Base-by-base conservation (phyloP, 768 basidiomycete species). In the Chalciporus pseudorubinellus region DNA sequence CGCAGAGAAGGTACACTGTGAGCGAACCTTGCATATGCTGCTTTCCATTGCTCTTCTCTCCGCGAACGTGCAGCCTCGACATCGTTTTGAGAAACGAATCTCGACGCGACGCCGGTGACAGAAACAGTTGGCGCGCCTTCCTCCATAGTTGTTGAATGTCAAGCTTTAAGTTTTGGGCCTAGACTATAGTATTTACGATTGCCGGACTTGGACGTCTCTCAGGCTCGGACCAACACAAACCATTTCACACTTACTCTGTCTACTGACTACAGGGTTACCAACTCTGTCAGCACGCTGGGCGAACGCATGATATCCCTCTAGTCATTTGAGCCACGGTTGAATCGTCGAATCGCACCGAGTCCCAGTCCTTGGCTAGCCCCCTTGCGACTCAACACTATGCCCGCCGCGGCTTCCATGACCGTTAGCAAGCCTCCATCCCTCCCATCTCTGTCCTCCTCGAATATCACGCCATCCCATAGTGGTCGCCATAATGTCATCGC, bases 41-140 rank as follows among this genome's bases (percentile, higher is more conserved):
- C 91, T 62, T 85, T 89, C 91, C 91, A 93, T 60, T 91, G 88
- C 60, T 89, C 89, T 6, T 93, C 91, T 55, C 83, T 75, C 26
- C 83, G 75, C 7, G 79, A 74, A 48, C 82, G 87, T 33, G 88
- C 88, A 19, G 77, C 72, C 34, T 92, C 91, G 40, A 93, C 70
- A 47, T 93, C 91, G 14, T 77, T 77, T 68, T 89, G 83, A 39
- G 90, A 84, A 56, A 93, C 81, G 70, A 93, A 93, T 48, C 91
- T 84, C 39, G 89, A 89, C 66, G 89, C 88, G 40, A 92, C 90
- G 33, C 77, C 77, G 61, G 82, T 82, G 9, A 82, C 72, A 9
- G 87, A 79, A 50, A 92, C 79, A 38, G 85, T 88, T 36, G 90
- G 89, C 22, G 91, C 79, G 22, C 74, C 70, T 59, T 84, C 82